Base-by-base conservation (phyloP, 148 eudicot genomes). In the Heliosperma pusillum region DNA sequence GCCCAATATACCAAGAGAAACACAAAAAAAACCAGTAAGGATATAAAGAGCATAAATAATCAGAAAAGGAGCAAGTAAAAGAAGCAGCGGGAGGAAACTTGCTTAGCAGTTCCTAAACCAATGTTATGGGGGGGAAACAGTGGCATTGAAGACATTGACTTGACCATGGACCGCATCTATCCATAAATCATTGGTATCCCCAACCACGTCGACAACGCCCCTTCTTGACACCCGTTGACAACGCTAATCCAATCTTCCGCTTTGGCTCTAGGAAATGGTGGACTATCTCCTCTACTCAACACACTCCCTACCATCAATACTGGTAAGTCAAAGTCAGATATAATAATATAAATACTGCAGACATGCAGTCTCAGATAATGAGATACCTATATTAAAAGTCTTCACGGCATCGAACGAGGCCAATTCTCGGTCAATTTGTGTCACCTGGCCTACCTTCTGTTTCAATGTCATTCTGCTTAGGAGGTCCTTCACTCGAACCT, bases 71-170 rank as follows among this genome's bases (percentile, higher is more conserved):
- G n/a, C n/a, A n/a, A n/a, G n/a, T 63, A 2, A 19, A 17, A 10
- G 24, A 50, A 53, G 12, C 33, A 21, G 60, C n/a, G n/a, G n/a
- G n/a, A n/a, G 69, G 12, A 3, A 67, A 81, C 78, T 45, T 77
- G 53, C 84, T 81, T 77, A 29, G 84, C 78, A 70, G 84, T 81
- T 42, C 84, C 84, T 21, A 81, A 80, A 33, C 84, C 84, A 70
- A 81, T 61, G 57, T 81, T 81, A 70, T 81, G n/a, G 84, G 17
- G 80, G 84, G 24, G 74, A 81, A 0, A 70, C 72, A 4, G 84
- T 81, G 10, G 84, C 66, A 11, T 81, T 53, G 40, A 44, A 74
- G 30, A 81, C 84, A 70, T 52, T 73, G 67, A 7, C 68, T 2
- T 77, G 50, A 0, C 84, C 84, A 81, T 81, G 84, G 55, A 81